Percentiles rank a stretch among this genome's conserved stretches.
Evolutionary conservation across 192 early-diverging fungal genomes (phyloP).

Genomic region (Phlyctochytrium bullatum): DNA sequence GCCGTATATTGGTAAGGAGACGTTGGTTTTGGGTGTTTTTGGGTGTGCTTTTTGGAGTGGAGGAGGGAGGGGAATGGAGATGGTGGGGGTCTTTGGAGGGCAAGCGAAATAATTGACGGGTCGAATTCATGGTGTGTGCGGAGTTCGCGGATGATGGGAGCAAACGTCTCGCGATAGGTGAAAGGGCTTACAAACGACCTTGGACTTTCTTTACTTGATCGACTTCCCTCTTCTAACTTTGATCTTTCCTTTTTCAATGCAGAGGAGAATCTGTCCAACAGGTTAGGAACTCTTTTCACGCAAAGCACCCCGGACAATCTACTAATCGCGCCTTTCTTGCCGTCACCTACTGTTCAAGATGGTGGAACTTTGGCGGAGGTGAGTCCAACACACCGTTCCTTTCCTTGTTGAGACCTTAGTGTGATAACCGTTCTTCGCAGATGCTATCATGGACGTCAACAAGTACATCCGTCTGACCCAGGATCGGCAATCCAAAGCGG

Average conservation of each 20-base stretch:
- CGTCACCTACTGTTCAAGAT: conserved; percentile 49
- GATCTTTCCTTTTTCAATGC: neutral
- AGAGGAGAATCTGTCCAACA: conserved; percentile 28
- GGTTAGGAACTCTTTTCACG: neutral
- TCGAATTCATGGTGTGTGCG: neutral
- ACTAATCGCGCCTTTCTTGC: neutral
- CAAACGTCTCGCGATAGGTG: neutral
- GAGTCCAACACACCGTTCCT: too few relatives aligned
- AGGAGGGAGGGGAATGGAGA: too few relatives aligned
- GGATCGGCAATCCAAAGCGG: conserved; percentile 73
- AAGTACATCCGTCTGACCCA: conserved; percentile 81
- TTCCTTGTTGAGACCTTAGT: neutral
- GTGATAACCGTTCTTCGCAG: conserved; percentile 26
- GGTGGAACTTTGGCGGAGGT: conserved; percentile 94
- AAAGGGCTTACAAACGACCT: neutral
- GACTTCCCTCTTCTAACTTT: neutral
- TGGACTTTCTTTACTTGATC: neutral
- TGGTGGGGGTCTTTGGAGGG: too few relatives aligned
- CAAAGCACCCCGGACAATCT: too few relatives aligned
- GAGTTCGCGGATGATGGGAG: neutral
- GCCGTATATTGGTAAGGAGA: neutral
- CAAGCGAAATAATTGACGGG: neutral
- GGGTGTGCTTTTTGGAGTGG: too few relatives aligned
- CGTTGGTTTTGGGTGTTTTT: neutral
- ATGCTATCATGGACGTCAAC: conserved; percentile 86